Evolutionary conservation across 257 asterid species (phyloP), one percentile per base, ranked within the genome.

Genomic region (Galeopsis tetrahit): DNA sequence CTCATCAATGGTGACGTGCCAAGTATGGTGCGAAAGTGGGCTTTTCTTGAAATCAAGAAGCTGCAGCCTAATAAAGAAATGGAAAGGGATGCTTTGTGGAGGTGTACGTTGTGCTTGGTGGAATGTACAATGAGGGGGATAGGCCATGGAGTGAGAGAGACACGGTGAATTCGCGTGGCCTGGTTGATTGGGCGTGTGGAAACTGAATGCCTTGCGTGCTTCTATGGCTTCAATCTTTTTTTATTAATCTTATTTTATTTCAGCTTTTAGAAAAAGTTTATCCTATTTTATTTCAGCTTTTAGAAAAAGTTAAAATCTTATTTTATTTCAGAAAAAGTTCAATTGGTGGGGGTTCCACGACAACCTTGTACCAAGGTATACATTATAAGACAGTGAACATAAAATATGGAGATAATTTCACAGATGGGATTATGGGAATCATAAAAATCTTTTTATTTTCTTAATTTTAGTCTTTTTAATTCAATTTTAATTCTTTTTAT

Each of bases 121-220:
- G 42, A 53, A 13, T 36, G 83, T 75, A 76, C 83, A 0, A 1
- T 4, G 62, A 31, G 38, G 10, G 51, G 11, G 36, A 48, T 53
- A 15, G 33, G 60, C 61, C 61, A 55, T 17, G 10, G 62, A 34
- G 11, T 1, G 69, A 4, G 70, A 62, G 78, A 69, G 80, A 62
- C 75, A 75, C 76, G 31, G 61, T 28, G 74, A 36, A 15, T 21
- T 75, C 83, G 71, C 69, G 83, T 77, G 85, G 53, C 11, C 64
- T 66, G 70, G 6, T 57, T 40, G 79, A 49, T 52, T 66, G 51
- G 68, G 82, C 85, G 78, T 56, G 87, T 80, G 86, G 69, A 4
- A 57, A 4, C 14, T 21, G 68, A 36, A 73, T 78, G 84, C 80
- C 64, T 58, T 44, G 76, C 85, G 35, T 40, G 74, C 70, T 76